Conservation (phyloP, 78 protist species). For the Polysphondylium violaceum region DNA sequence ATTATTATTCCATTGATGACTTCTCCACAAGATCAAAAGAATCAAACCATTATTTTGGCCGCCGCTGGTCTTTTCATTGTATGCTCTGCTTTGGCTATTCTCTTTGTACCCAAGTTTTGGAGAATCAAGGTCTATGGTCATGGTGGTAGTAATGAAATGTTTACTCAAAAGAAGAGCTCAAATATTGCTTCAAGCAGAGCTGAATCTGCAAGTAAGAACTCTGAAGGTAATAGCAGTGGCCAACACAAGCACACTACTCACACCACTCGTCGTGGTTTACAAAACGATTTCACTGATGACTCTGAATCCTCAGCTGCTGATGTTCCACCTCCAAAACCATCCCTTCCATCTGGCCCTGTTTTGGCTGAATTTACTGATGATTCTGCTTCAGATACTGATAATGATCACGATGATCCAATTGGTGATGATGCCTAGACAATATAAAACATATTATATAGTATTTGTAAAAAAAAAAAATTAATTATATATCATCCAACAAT, state of each 20-base stretch:
- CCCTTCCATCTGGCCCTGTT: constrained; percentile 25
- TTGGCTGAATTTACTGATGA: constrained; percentile 41
- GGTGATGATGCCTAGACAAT: neutral
- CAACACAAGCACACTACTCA: neutral
- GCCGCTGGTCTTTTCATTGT: constrained; percentile 37
- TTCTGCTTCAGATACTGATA: neutral
- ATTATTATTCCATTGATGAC: constrained; percentile 20
- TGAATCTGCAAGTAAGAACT: neutral
- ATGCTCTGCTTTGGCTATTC: neutral
- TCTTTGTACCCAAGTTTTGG: constrained; percentile 52
- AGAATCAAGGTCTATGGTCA: constrained; percentile 29
- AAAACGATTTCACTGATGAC: constrained; percentile 24
- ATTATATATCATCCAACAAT: no score
- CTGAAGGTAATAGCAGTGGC: neutral
- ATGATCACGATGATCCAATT: neutral
- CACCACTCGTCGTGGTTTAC: constrained; percentile 9
- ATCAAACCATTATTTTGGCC: constrained; percentile 28
- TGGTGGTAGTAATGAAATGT: constrained; percentile 1
- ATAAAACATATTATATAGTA: neutral
- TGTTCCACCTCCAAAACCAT: no score
- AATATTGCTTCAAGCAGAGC: neutral
- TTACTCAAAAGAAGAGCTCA: neutral
- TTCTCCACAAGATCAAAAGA: constrained; percentile 21
- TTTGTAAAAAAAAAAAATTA: neutral
- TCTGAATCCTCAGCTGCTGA: neutral